phyloP scores from a whole-genome alignment of 2,329 filamentous ascomycete genomes.

The Trichophaea hybrida region DNA sequence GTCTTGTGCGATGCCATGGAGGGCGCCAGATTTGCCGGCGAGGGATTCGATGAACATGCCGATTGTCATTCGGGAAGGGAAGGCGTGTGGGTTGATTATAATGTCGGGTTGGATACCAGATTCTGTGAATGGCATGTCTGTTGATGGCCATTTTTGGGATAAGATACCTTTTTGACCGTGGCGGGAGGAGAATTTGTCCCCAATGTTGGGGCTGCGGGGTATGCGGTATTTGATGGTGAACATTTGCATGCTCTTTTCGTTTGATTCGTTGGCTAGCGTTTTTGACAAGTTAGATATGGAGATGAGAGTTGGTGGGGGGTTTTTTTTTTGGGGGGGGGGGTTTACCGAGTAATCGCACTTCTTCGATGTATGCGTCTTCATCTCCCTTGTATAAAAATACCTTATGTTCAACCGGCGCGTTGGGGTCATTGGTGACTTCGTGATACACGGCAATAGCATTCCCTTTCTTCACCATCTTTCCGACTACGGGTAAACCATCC shows the following conservation, averaged over 20 bases:
- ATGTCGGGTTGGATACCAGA: conserved; percentile 91
- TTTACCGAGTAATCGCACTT: conserved; percentile 70
- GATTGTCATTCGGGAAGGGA: conserved; percentile 98
- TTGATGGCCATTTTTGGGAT: conserved; percentile 85
- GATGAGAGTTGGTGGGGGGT: neutral
- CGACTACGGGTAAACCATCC: conserved; percentile 74
- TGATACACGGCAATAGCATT: conserved; percentile 83
- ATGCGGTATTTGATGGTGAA: conserved; percentile 88
- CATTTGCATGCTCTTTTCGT: conserved; percentile 68
- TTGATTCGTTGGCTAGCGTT: conserved; percentile 48
- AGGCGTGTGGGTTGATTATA: conserved; percentile 98
- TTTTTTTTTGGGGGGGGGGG: neutral
- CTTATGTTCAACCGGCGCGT: conserved; percentile 61
- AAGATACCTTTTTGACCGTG: conserved; percentile 97
- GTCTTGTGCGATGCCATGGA: conserved; percentile 93
- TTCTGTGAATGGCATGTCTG: conserved; percentile 95
- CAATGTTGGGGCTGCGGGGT: conserved; percentile 79
- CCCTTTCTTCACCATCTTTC: conserved; percentile 61
- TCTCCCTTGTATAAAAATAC: conserved; percentile 87
- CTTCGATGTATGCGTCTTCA: conserved; percentile 78
- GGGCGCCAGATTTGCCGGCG: conserved; percentile 82
- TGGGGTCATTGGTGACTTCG: conserved; percentile 48
- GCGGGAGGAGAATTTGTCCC: conserved; percentile 97
- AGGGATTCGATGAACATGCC: conserved; percentile 98
- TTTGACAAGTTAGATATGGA: neutral